phyloP scores from a whole-genome alignment of 805 yeast genomes.

The Candida hungchunana region DNA sequence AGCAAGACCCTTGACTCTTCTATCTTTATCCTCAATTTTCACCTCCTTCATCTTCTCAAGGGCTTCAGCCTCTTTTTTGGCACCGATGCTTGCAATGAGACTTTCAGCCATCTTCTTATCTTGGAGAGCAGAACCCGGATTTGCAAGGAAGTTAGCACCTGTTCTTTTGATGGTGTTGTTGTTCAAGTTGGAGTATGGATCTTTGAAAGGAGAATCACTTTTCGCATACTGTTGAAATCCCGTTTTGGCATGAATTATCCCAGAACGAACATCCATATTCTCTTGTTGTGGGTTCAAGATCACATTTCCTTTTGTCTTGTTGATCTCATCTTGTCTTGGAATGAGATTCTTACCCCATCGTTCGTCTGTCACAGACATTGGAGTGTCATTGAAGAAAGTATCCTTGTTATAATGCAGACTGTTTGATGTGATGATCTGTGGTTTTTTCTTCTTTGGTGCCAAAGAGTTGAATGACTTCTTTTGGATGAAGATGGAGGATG shows the following conservation, averaged over 20 bases:
- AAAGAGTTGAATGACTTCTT: conserved; percentile 9
- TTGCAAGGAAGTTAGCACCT: conserved; percentile 21
- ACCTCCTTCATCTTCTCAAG: conserved; percentile 11
- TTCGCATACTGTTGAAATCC: conserved; percentile 20
- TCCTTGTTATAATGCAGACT: conserved; percentile 13
- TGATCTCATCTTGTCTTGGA: no score
- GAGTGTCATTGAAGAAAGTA: conserved; percentile 17
- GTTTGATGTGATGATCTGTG: neutral
- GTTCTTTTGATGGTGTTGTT: conserved; percentile 13
- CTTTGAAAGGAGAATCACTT: conserved; percentile 22
- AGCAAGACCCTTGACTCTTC: conserved; percentile 33
- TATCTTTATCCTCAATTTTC: conserved; percentile 20
- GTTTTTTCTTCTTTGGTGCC: neutral
- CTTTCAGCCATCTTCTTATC: conserved; percentile 15
- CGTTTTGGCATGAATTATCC: conserved; percentile 8
- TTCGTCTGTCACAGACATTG: conserved; percentile 21
- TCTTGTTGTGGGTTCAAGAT: conserved; percentile 13
- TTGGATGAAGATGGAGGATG: conserved; percentile 21
- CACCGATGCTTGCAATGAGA: conserved; percentile 14
- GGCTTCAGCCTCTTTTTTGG: conserved; percentile 17
- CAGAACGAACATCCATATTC: conserved; percentile 9
- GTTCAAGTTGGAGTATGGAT: conserved; percentile 21
- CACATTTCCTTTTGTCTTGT: conserved; percentile 4
- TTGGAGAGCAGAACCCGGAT: conserved; percentile 7
- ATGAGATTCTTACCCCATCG: conserved; percentile 21